phyloP scores from a whole-genome alignment of 2,329 filamentous ascomycete genomes.

The Ceratocystis diversiconidia region DNA sequence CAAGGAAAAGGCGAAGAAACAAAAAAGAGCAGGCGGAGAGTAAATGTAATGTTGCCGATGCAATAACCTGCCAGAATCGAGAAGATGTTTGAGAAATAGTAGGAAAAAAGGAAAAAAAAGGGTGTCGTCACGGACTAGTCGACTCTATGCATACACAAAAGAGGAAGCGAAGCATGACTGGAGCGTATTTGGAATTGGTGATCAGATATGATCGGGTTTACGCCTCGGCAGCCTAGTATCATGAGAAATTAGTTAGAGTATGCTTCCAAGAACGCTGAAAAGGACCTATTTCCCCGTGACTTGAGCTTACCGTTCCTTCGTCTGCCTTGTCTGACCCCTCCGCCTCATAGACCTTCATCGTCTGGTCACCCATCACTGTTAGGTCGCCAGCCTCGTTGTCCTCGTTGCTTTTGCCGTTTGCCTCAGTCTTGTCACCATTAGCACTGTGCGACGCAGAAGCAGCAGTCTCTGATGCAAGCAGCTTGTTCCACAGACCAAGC shows the following conservation, averaged over 20 bases:
- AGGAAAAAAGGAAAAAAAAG: slow-evolving; percentile 15
- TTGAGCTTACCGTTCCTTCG: slow-evolving; percentile 22
- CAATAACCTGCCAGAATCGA: slow-evolving; percentile 8
- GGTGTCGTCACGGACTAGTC: neutral
- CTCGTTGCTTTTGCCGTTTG: slow-evolving; percentile 27
- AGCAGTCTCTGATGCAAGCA: slow-evolving; percentile 48
- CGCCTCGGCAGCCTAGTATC: slow-evolving; percentile 3
- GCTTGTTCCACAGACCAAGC: slow-evolving; percentile 78
- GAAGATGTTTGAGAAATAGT: slow-evolving; percentile 18
- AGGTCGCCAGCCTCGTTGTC: slow-evolving; percentile 27
- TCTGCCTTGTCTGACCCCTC: slow-evolving; percentile 26
- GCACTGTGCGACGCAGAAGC: slow-evolving; percentile 31
- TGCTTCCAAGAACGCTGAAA: too few relatives aligned
- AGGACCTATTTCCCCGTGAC: neutral
- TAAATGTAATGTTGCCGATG: slow-evolving; percentile 7
- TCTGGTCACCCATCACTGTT: slow-evolving; percentile 26
- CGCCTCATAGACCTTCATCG: slow-evolving; percentile 29
- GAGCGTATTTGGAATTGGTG: neutral
- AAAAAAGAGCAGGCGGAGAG: slow-evolving; percentile 14
- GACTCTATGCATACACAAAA: neutral
- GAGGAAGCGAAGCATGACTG: neutral
- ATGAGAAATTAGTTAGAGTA: neutral
- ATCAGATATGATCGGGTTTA: neutral
- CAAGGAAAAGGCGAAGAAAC: slow-evolving; percentile 16
- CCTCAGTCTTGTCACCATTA: slow-evolving; percentile 33